Conservation (phyloP, 306 rosid species). For the Parietaria judaica region DNA sequence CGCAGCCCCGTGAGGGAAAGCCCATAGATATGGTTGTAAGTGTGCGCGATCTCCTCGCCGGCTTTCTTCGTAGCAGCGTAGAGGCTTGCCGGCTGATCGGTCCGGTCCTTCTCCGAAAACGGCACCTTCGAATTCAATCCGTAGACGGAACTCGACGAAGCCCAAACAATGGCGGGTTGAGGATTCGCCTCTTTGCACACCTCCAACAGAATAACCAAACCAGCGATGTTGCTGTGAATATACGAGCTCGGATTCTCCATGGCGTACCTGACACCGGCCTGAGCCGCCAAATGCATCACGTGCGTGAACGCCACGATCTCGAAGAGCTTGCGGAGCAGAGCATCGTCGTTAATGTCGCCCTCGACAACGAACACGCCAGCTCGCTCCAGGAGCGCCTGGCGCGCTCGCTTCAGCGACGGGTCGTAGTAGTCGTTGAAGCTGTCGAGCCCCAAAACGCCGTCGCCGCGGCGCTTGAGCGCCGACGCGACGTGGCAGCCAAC, state of each 20-base stretch:
- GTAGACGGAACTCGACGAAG: conserved; percentile 88
- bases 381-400: conserved; percentile 71
- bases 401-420: conserved; percentile 68
- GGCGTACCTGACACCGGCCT: conserved; percentile 99
- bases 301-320: conserved; percentile 91
- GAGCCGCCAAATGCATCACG: conserved; percentile 98
- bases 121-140: conserved; percentile 94
- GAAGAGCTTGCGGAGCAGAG: conserved; percentile 66
- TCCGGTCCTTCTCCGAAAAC: conserved; percentile 77
- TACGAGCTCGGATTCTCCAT: conserved; percentile 94
- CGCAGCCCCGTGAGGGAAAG: conserved; percentile 85
- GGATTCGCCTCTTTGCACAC: conserved; percentile 77
- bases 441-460: conserved; percentile 77
- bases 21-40: conserved; percentile 86
- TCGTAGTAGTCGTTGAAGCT: conserved; percentile 85
- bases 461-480: conserved; percentile 86
- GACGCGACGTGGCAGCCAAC: conserved; percentile 90
- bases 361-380: conserved; percentile 85
- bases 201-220: conserved; percentile 81
- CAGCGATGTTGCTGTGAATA: conserved; percentile 95
- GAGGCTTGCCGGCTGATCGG: conserved; percentile 91
- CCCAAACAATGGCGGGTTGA: conserved; percentile 97
- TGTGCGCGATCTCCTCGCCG: conserved; percentile 97
- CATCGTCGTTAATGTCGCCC: conserved; percentile 81
- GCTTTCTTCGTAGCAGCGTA: conserved; percentile 97